A percentile compares a stretch with the other conserved stretches of the same genome.
Conservation (phyloP, 2,329 filamentous ascomycete species). For the Verticillium longisporum region DNA sequence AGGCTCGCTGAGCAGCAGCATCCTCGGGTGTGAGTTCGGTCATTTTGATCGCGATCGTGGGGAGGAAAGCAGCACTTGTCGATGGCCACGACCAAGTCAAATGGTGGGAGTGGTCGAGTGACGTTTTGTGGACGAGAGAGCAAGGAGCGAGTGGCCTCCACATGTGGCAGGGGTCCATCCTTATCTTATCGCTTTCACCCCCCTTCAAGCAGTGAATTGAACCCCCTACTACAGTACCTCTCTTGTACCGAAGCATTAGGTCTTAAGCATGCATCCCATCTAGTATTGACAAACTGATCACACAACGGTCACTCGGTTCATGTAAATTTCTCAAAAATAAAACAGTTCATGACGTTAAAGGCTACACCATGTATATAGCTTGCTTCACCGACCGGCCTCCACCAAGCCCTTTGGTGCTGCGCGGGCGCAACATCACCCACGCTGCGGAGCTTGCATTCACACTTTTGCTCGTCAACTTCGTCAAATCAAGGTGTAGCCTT, state of each 20-base stretch:
- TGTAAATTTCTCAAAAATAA: not conserved
- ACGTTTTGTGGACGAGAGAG: slow-evolving; percentile 7
- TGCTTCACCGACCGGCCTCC: not conserved
- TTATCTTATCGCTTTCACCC: slow-evolving; percentile 10
- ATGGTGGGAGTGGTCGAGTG: slow-evolving; percentile 1
- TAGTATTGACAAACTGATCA: too few species aligned
- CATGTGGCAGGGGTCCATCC: not conserved
- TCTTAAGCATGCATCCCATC: too few species aligned
- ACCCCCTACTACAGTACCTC: not conserved
- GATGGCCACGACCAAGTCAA: not conserved
- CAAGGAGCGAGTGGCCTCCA: not conserved
- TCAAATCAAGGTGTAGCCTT: slow-evolving; percentile 56
- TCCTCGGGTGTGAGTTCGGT: slow-evolving; percentile 36
- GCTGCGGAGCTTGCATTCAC: not conserved
- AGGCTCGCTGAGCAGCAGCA: slow-evolving; percentile 43
- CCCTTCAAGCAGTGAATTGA: too few species aligned
- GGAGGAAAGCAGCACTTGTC: slow-evolving; percentile 3
- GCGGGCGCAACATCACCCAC: not conserved
- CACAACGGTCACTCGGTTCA: not conserved
- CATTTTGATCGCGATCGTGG: slow-evolving; percentile 22
- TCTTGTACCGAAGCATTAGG: not conserved
- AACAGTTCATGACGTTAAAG: not conserved
- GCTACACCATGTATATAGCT: slow-evolving; percentile 2
- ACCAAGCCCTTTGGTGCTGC: not conserved
- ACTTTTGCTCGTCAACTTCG: not conserved